Conservation (phyloP, 352 stramenopile genomes). For the Phytophthora rubi region DNA sequence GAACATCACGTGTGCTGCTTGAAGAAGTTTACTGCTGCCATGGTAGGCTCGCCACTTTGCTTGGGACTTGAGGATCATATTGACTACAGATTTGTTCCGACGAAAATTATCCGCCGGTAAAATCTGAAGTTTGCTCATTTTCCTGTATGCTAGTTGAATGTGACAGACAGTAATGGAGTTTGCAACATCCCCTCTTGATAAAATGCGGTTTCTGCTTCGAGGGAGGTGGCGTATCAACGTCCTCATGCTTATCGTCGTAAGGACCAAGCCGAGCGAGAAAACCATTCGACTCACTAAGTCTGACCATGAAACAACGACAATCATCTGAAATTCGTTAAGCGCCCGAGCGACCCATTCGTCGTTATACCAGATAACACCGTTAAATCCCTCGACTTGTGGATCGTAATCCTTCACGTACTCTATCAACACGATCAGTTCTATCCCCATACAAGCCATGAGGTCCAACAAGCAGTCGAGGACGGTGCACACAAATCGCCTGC, state of each 20-base stretch:
- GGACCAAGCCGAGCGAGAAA: conserved; percentile 18
- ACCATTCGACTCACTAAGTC: conserved; percentile 17
- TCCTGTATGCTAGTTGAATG: background rate
- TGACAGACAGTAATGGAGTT: background rate
- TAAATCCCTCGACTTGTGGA: background rate
- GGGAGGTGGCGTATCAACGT: background rate
- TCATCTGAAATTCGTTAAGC: conserved; percentile 24
- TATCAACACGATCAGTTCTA: conserved; percentile 5
- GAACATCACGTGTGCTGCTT: conserved; percentile 13
- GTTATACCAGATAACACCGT: conserved; percentile 13
- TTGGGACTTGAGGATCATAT: background rate
- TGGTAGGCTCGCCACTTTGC: background rate
- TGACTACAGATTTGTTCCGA: background rate
- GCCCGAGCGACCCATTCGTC: conserved; percentile 22
- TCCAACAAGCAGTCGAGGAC: conserved; percentile 20
- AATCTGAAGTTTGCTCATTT: background rate
- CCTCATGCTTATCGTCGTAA: conserved; percentile 9
- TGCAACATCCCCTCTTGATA: background rate
- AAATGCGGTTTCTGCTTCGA: background rate
- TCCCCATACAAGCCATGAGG: conserved; percentile 15
- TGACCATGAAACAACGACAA: conserved; percentile 22
- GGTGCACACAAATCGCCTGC: background rate
- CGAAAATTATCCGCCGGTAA: background rate
- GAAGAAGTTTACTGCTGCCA: background rate
- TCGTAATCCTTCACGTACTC: conserved; percentile 15